Percentiles rank a stretch among this genome's conserved stretches.
These are phyloP conservation scores for Fistulifera pelliculosa DNA, from an alignment of 108 stramenopile genomes.

Conservation along the genomic window DNA sequence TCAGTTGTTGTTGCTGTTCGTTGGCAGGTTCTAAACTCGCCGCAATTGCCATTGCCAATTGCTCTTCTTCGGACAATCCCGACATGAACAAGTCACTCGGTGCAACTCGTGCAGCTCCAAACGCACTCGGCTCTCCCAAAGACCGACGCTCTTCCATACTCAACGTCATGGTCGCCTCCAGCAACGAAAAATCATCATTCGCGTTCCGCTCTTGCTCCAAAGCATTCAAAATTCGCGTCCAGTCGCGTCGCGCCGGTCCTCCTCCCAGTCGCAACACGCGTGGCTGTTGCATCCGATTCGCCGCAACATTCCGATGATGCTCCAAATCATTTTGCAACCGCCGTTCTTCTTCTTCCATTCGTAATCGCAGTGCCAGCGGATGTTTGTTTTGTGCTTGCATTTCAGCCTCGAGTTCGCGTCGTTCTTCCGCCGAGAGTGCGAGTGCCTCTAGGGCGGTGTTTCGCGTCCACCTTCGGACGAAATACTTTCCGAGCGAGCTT, in stretches of 20 bases:
- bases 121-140: neutral
- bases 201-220: slow-evolving; percentile 13
- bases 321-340: slow-evolving; percentile 45
- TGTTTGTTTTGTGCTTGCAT: slow-evolving; percentile 64
- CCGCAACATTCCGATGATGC: slow-evolving; percentile 16
- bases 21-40: slow-evolving; percentile 46
- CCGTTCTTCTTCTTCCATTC: slow-evolving; percentile 59
- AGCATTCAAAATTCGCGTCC: slow-evolving; percentile 34
- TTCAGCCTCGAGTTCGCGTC: slow-evolving; percentile 52
- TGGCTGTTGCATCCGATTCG: neutral
- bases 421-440: slow-evolving; percentile 68
- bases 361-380: slow-evolving; percentile 47
- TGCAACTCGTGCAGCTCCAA: neutral
- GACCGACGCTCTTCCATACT: slow-evolving; percentile 26
- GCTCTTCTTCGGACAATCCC: slow-evolving; percentile 72
- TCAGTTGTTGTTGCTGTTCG: no score
- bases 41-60: slow-evolving; percentile 80
- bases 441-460: slow-evolving; percentile 19
- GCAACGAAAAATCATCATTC: slow-evolving; percentile 54
- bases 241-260: slow-evolving; percentile 21
- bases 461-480: slow-evolving; percentile 18
- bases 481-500: slow-evolving; percentile 34
- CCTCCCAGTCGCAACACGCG: slow-evolving; percentile 1
- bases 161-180: slow-evolving; percentile 61
- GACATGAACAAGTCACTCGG: slow-evolving; percentile 27